A percentile compares a stretch with the other conserved stretches of the same genome.
These are phyloP conservation scores for Ganoderma sinense DNA, from an alignment of 1,284 basidiomycete genomes.

Conservation along the genomic window DNA sequence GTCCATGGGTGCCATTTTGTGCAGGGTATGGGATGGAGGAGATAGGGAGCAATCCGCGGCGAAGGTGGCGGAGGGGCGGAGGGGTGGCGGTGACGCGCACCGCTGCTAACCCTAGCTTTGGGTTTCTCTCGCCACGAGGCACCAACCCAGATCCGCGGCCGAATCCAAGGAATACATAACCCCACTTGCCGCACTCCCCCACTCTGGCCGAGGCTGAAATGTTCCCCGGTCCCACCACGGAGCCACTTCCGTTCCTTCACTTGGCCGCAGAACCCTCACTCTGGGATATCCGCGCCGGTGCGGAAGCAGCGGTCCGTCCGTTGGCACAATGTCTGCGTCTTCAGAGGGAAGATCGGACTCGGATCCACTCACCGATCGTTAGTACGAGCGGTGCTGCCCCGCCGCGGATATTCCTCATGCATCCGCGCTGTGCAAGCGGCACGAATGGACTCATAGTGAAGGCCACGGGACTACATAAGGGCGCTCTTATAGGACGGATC, in stretches of 20 bases:
- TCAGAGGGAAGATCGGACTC: neutral
- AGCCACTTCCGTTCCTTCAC: neutral
- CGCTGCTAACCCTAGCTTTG: constrained; percentile 20
- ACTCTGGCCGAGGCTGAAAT: constrained; percentile 5
- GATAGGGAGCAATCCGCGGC: neutral
- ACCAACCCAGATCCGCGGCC: too few species aligned
- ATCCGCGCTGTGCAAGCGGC: constrained; percentile 21
- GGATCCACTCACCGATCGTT: constrained; percentile 2
- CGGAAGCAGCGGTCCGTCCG: neutral
- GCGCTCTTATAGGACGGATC: neutral
- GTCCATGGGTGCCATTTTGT: constrained; percentile 39
- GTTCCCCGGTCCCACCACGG: neutral
- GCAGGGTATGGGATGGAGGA: constrained; percentile 6
- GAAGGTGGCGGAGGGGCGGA: constrained; percentile 1
- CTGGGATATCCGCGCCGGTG: neutral
- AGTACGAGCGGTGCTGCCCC: neutral
- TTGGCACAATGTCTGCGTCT: neutral
- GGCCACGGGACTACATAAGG: constrained; percentile 11
- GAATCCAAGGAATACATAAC: too few species aligned
- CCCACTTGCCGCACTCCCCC: neutral
- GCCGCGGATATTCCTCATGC: constrained; percentile 21
- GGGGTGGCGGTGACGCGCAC: constrained; percentile 8
- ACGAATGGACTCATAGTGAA: neutral
- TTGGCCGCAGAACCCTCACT: neutral
- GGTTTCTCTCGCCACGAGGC: constrained; percentile 13